These are phyloP conservation scores for Anthracocystis panici-leucophaei DNA, from an alignment of 1,284 basidiomycete species.

Conservation along the genomic window DNA sequence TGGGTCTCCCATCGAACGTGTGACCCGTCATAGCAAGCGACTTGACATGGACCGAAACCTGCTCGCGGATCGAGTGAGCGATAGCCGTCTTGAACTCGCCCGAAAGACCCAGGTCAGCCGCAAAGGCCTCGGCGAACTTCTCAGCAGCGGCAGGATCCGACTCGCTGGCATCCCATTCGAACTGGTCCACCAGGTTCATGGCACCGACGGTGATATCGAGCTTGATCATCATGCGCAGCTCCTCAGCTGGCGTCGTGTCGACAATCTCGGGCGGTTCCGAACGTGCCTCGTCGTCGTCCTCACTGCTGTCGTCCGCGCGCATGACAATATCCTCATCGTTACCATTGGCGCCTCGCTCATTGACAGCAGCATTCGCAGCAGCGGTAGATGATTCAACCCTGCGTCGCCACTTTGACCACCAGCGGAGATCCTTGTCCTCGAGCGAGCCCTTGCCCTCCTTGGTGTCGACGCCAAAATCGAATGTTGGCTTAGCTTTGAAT, in stretches of 20 bases:
- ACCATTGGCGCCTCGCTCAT: slow-evolving; percentile 73
- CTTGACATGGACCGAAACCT: slow-evolving; percentile 90
- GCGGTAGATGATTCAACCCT: slow-evolving; percentile 17
- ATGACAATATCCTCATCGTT: slow-evolving; percentile 70
- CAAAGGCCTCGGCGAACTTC: slow-evolving; percentile 88
- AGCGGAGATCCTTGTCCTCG: slow-evolving; percentile 41
- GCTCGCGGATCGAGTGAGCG: slow-evolving; percentile 94
- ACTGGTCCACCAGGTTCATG: slow-evolving; percentile 94
- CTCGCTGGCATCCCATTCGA: slow-evolving; percentile 93
- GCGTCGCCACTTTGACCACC: slow-evolving; percentile 54
- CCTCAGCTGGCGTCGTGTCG: slow-evolving; percentile 69
- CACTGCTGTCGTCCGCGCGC: slow-evolving; percentile 61
- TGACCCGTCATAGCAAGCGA: slow-evolving; percentile 92
- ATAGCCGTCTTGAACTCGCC: slow-evolving; percentile 92
- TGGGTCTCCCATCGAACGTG: slow-evolving; percentile 80
- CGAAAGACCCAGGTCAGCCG: slow-evolving; percentile 85
- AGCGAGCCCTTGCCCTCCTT: slow-evolving; percentile 46
- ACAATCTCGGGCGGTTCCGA: slow-evolving; percentile 42
- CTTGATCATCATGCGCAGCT: slow-evolving; percentile 91
- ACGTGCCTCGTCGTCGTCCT: slow-evolving; percentile 70
- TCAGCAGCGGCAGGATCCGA: slow-evolving; percentile 85
- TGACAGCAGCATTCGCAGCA: slow-evolving; percentile 49
- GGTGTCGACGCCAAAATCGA: slow-evolving; percentile 28
- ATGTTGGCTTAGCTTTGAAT: slow-evolving; percentile 51
- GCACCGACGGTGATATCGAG: slow-evolving; percentile 95